Evolutionary conservation across 305 asterid species (phyloP).

Genomic region (Fraxinus sp.): DNA sequence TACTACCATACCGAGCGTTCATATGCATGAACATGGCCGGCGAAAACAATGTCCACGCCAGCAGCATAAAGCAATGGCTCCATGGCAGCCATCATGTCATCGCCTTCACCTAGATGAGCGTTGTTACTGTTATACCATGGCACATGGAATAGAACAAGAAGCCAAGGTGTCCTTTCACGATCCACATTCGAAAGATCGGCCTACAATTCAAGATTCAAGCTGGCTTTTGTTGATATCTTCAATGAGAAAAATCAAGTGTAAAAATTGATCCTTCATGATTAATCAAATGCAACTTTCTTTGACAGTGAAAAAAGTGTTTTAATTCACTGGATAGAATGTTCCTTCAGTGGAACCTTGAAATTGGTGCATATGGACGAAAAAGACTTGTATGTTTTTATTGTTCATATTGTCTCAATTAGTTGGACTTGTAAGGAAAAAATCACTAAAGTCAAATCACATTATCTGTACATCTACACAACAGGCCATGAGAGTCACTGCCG

Average conservation of each 20-base stretch:
- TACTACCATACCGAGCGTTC: constrained; percentile 70
- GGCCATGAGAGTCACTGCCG: background rate
- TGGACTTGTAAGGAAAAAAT: background rate
- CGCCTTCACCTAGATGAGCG: constrained; percentile 92
- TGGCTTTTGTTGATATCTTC: constrained; percentile 20
- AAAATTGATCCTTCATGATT: constrained; percentile 7
- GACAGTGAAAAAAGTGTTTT: background rate
- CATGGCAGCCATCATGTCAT: constrained; percentile 71
- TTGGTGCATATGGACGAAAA: background rate
- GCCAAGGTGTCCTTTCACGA: constrained; percentile 73
- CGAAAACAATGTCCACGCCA: constrained; percentile 57
- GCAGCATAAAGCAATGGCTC: constrained; percentile 74
- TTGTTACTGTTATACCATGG: constrained; percentile 88
- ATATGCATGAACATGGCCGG: constrained; percentile 97
- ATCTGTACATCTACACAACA: background rate
- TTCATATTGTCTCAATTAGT: background rate
- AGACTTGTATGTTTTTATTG: background rate
- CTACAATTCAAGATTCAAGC: constrained; percentile 33
- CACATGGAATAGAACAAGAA: constrained; percentile 66
- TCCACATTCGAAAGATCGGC: constrained; percentile 69
- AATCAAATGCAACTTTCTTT: background rate
- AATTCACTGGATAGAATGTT: background rate
- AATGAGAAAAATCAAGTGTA: background rate
- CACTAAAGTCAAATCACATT: background rate
- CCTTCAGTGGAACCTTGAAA: background rate